Evolutionary conservation across 805 yeast genomes (phyloP), one percentile per base, ranked within the genome.

Genomic region (Schwanniomyces occidentalis): DNA sequence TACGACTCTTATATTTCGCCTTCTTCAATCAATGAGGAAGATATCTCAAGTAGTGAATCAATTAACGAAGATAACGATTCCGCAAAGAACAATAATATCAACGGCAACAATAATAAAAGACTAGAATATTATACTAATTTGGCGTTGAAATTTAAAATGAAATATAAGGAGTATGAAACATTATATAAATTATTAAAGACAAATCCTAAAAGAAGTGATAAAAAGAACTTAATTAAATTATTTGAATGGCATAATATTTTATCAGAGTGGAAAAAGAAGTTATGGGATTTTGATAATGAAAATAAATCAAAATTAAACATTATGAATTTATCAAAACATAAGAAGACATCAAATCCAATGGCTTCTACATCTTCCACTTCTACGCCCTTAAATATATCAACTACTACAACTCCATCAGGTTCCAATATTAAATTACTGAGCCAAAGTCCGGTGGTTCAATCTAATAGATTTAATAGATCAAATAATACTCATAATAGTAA

Each of bases 231-330:
- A 53, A 48, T 58, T 35, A 62, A 57, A 49, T 54, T 79, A 31
- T 63, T 69, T 48, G 70, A 70, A 32, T 49, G 79, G 56, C 85
- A 79, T 52, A 68, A 67, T 20, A 63, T 65, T 26, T 55, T 80
- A 32, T 65, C 73, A 13, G 66, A 67, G 25, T 76, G 82, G 82
- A 79, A 79, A 52, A 65, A 64, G 39, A 64, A 70, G 45, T 59
- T 79, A 13, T 76, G 82, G 82, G 75, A 70, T 31, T 55, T 46
- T 32, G 64, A 65, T 38, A 52, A 55, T 31, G 65, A 63, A 30
- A 46, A 46, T 29, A 62, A 51, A 42, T 45, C 52, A 42, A 63
- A 62, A 34, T 44, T 53, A 20, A 49, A 56, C 8, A 58, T 65
- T 32, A 64, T 63, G 70, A 51, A 49, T 24, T 51, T 66, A 26